Conservation (phyloP, 1,284 basidiomycete species). For the Moesziomyces sp. region DNA sequence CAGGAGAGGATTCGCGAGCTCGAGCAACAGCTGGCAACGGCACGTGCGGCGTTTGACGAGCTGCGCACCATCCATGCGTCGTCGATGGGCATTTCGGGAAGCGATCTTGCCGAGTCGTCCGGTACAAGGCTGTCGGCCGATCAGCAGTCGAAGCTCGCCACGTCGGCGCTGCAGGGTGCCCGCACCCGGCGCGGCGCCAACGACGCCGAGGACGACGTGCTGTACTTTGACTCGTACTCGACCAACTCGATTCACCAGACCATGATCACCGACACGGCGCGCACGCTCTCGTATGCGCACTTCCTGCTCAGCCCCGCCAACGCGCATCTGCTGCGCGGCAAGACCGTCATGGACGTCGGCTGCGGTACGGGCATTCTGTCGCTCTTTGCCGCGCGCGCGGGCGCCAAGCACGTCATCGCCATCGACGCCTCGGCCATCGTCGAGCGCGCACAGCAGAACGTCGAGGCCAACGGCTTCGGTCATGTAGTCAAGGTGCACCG, state of each 20-base stretch:
- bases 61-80: conserved; percentile 44
- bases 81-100: conserved; percentile 33
- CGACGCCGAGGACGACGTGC: conserved; percentile 77
- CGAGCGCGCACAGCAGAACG: conserved; percentile 81
- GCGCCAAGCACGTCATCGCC: conserved; percentile 90
- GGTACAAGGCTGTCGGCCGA: not conserved
- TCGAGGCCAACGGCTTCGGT: conserved; percentile 81
- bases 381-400: conserved; percentile 88
- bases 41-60: conserved; percentile 49
- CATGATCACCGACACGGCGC: conserved; percentile 81
- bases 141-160: conserved; percentile 18
- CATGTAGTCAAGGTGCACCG: conserved; percentile 81
- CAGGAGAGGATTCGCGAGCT: conserved; percentile 32
- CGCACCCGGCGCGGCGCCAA: conserved; percentile 21
- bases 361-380: conserved; percentile 77
- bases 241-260: conserved; percentile 80
- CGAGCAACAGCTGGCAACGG: conserved; percentile 46
- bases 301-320: conserved; percentile 83
- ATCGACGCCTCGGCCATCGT: conserved; percentile 92
- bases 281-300: conserved; percentile 90
- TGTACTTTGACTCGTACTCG: conserved; percentile 95
- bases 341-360: conserved; percentile 91
- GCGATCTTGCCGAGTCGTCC: conserved; percentile 20
- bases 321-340: conserved; percentile 82
- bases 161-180: conserved; percentile 7